Percentiles rank a stretch among this genome's conserved stretches.
Conservation (phyloP, 139 green algal species). For the Limnomonas spitsbergensis region DNA sequence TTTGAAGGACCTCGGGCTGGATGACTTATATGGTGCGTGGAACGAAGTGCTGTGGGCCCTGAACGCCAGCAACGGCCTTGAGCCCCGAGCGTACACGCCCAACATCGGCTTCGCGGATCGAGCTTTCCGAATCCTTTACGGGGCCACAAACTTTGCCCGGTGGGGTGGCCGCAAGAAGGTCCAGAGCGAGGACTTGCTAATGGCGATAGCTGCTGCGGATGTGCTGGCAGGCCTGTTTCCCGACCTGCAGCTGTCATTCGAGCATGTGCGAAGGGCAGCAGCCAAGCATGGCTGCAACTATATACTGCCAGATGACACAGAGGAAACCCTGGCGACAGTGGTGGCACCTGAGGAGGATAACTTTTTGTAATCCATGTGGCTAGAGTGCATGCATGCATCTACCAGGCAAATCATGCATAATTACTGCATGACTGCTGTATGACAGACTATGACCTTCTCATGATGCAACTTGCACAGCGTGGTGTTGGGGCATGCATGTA, state of each 20-base stretch:
- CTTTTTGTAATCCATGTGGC: neutral
- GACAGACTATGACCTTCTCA: too few relatives aligned
- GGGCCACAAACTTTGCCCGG: slow-evolving; percentile 34
- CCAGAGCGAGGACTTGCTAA: slow-evolving; percentile 50
- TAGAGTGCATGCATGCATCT: too few relatives aligned
- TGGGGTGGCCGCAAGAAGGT: slow-evolving; percentile 50
- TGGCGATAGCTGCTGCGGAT: slow-evolving; percentile 47
- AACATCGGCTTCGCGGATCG: slow-evolving; percentile 38
- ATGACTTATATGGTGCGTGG: slow-evolving; percentile 57
- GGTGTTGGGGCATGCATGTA: too few relatives aligned
- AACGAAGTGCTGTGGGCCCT: slow-evolving; percentile 60
- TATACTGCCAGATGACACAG: slow-evolving; percentile 11
- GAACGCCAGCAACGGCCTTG: slow-evolving; percentile 43
- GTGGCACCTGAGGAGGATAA: neutral
- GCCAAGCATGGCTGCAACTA: slow-evolving; percentile 6
- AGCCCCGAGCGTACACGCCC: slow-evolving; percentile 33
- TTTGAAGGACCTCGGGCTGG: slow-evolving; percentile 39
- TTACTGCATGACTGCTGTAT: too few relatives aligned
- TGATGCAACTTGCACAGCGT: too few relatives aligned
- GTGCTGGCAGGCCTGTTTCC: slow-evolving; percentile 52
- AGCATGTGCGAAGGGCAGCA: slow-evolving; percentile 35
- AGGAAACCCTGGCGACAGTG: neutral
- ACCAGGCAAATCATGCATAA: too few relatives aligned
- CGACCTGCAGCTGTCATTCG: slow-evolving; percentile 47
- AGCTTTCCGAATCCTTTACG: slow-evolving; percentile 38